Conservation (phyloP, 2,329 filamentous ascomycete genomes). For the Colletotrichum caudatum region DNA sequence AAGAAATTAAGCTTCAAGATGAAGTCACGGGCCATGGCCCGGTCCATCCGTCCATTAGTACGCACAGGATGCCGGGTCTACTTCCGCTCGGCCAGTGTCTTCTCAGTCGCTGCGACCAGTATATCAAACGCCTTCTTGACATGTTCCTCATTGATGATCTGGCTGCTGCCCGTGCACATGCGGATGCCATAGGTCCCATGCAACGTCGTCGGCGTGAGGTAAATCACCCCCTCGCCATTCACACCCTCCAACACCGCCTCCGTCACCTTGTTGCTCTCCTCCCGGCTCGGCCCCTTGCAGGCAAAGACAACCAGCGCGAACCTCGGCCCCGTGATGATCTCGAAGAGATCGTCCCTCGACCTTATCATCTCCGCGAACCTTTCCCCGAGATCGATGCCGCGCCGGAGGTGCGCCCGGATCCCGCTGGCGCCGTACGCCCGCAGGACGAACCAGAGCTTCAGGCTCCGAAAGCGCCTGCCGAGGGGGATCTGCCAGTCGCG, state of each 20-base stretch:
- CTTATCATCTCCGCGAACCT: conserved; percentile 73
- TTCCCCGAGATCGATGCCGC: conserved; percentile 77
- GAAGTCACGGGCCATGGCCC: no score
- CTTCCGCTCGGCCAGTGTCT: conserved; percentile 53
- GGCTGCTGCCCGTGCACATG: conserved; percentile 78
- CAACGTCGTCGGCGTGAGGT: conserved; percentile 82
- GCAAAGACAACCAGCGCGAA: conserved; percentile 86
- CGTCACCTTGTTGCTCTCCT: conserved; percentile 75
- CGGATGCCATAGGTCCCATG: conserved; percentile 82
- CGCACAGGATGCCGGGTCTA: not conserved
- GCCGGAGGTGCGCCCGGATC: conserved; percentile 78
- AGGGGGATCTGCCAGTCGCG: conserved; percentile 97
- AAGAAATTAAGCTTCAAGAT: not conserved
- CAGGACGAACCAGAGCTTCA: conserved; percentile 97
- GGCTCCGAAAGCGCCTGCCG: conserved; percentile 84
- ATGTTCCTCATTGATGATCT: conserved; percentile 77
- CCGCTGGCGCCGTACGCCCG: conserved; percentile 84
- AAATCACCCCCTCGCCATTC: conserved; percentile 81
- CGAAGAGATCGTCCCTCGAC: conserved; percentile 76
- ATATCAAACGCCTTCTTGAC: conserved; percentile 80
- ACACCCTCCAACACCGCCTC: conserved; percentile 81
- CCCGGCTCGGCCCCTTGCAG: conserved; percentile 55
- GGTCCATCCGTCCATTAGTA: not conserved
- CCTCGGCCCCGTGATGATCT: conserved; percentile 77
- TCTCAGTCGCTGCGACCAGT: conserved; percentile 73